Conservation (phyloP, 495 filamentous ascomycete genomes). For the Pseudomonodictys pantanalensis region DNA sequence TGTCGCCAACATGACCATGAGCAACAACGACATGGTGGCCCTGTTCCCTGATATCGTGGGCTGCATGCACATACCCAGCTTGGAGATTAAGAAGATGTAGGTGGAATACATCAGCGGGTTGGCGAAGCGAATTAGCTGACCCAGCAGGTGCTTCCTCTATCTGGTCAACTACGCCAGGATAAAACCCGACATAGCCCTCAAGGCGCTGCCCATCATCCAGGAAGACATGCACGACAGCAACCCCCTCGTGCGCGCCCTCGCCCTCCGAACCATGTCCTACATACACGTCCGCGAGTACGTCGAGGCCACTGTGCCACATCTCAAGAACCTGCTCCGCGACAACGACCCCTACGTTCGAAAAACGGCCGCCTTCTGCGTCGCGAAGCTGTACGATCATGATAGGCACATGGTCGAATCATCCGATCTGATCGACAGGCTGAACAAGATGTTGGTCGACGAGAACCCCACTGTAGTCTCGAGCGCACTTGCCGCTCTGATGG, state of each 20-base stretch:
- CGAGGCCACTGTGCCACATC: conserved; percentile 78
- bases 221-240: conserved; percentile 94
- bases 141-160: conserved; percentile 87
- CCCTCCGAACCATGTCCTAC: conserved; percentile 93
- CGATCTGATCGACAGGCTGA: conserved; percentile 89
- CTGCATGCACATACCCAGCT: conserved; percentile 87
- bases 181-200: conserved; percentile 91
- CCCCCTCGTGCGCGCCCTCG: conserved; percentile 87
- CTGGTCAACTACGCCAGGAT: conserved; percentile 94
- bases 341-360: conserved; percentile 95
- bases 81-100: conserved; percentile 99
- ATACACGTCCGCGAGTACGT: conserved; percentile 97
- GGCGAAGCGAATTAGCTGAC: background rate
- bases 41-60: conserved; percentile 92
- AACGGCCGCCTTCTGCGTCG: conserved; percentile 93
- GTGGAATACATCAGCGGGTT: conserved; percentile 31
- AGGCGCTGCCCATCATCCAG: conserved; percentile 83
- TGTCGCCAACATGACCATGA: conserved; percentile 99
- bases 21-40: conserved; percentile 99
- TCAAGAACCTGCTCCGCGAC: conserved; percentile 82
- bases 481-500: conserved; percentile 86
- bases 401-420: conserved; percentile 82
- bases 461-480: conserved; percentile 97
- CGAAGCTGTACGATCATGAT: conserved; percentile 97
- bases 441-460: conserved; percentile 85